phyloP scores from a whole-genome alignment of 148 eudicot species.

The Chenopodium berlandieri region DNA sequence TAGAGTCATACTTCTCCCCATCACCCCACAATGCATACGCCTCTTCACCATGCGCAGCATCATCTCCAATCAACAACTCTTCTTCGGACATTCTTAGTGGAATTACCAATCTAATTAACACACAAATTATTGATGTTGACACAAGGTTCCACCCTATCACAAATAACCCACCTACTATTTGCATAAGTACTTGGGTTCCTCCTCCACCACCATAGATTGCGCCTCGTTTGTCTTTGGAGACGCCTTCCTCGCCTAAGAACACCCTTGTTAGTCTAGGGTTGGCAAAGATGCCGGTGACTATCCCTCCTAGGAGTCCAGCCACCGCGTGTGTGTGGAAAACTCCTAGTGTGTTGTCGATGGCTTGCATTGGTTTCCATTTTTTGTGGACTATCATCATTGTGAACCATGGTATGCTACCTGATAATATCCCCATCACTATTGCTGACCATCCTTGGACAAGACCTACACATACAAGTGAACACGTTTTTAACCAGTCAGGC shows the following conservation, averaged over 20 bases:
- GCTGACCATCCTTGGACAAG: constrained; percentile 76
- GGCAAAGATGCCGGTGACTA: constrained; percentile 56
- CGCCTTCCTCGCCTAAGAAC: constrained; percentile 31
- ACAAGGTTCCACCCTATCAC: constrained; percentile 60
- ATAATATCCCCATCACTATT: constrained; percentile 49
- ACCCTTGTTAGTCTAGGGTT: constrained; percentile 39
- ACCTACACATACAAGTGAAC: constrained; percentile 24
- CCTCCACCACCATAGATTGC: constrained; percentile 50
- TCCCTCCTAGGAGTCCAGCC: constrained; percentile 57
- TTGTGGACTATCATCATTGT: constrained; percentile 74
- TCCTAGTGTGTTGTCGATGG: constrained; percentile 63
- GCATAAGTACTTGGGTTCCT: constrained; percentile 46
- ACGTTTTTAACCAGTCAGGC: too few relatives aligned
- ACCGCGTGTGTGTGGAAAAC: constrained; percentile 76
- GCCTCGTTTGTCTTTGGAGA: constrained; percentile 34
- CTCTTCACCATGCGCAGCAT: constrained; percentile 73
- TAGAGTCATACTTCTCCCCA: constrained; percentile 48
- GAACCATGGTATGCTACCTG: constrained; percentile 69
- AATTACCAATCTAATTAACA: constrained; percentile 31
- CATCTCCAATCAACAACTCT: constrained; percentile 52
- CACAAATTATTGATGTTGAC: constrained; percentile 45
- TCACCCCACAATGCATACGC: constrained; percentile 78
- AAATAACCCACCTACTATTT: constrained; percentile 48
- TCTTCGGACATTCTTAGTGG: constrained; percentile 60
- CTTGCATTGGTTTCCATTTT: constrained; percentile 47